These are phyloP conservation scores for Pichia sp. DNA, from an alignment of 1,139 yeast species.

Conservation along the genomic window DNA sequence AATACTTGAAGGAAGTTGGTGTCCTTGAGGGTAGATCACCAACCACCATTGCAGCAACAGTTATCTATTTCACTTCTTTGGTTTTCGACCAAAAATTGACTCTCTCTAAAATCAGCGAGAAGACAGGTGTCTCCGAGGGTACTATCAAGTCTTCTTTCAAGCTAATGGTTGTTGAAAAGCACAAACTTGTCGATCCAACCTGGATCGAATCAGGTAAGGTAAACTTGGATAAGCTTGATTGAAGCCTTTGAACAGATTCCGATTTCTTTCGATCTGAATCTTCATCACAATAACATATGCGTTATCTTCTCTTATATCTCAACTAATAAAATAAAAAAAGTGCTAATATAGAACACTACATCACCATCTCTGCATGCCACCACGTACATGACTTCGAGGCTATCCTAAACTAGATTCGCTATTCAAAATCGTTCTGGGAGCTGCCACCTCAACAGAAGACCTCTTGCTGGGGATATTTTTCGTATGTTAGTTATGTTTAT, in stretches of 20 bases:
- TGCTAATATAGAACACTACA: too few species aligned
- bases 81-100: slow-evolving; percentile 60
- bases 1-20: slow-evolving; percentile 83
- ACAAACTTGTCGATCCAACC: slow-evolving; percentile 68
- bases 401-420: too few species aligned
- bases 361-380: too few species aligned
- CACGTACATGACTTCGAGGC: too few species aligned
- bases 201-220: slow-evolving; percentile 74
- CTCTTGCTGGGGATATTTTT: too few species aligned
- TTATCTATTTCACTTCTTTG: slow-evolving; percentile 86
- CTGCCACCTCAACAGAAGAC: background rate
- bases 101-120: slow-evolving; percentile 81
- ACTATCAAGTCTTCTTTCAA: slow-evolving; percentile 92
- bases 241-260: too few species aligned
- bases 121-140: slow-evolving; percentile 97
- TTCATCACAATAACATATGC: background rate
- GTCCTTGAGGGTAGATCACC: slow-evolving; percentile 97
- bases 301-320: background rate
- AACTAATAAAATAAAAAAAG: too few species aligned
- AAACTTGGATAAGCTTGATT: slow-evolving; percentile 22
- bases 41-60: slow-evolving; percentile 96
- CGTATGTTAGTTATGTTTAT: too few species aligned
- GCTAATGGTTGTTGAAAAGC: slow-evolving; percentile 60
- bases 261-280: background rate
- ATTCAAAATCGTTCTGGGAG: background rate